phyloP scores from a whole-genome alignment of 768 basidiomycete species.

The Cystobasidium tubakii region DNA sequence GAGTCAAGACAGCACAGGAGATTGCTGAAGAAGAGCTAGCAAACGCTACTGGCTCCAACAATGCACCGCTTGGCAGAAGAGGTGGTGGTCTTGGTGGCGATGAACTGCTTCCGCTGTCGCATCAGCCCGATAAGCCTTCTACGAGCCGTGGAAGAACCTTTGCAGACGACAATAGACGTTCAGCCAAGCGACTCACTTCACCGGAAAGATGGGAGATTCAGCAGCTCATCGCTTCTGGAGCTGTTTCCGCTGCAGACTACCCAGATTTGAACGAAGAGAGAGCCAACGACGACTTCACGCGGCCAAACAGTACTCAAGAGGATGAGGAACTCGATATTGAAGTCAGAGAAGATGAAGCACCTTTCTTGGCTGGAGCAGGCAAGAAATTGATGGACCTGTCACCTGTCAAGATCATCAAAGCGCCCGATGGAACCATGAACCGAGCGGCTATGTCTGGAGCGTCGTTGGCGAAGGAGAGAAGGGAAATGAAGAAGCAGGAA shows the following conservation, averaged over 20 bases:
- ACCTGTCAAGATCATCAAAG: conserved; percentile 96
- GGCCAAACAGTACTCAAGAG: conserved; percentile 59
- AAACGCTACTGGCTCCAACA: conserved; percentile 74
- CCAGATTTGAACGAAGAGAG: conserved; percentile 80
- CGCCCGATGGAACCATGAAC: conserved; percentile 94
- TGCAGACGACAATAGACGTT: conserved; percentile 58
- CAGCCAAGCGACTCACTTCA: conserved; percentile 82
- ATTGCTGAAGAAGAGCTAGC: conserved; percentile 65
- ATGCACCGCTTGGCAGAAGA: conserved; percentile 66
- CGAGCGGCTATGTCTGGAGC: conserved; percentile 90
- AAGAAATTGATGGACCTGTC: conserved; percentile 90
- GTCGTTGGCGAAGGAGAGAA: conserved; percentile 85
- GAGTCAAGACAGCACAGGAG: conserved; percentile 89
- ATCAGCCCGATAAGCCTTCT: background rate
- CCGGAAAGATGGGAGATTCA: conserved; percentile 99
- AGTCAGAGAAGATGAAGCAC: conserved; percentile 89
- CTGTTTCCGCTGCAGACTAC: conserved; percentile 83
- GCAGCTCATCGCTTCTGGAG: conserved; percentile 93
- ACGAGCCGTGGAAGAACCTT: conserved; percentile 39
- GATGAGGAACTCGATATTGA: conserved; percentile 98
- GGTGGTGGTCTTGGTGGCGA: conserved; percentile 45
- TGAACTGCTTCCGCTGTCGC: background rate
- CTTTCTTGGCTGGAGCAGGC: conserved; percentile 92
- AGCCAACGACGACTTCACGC: conserved; percentile 47
- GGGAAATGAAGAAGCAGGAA: conserved; percentile 89